Conservation (phyloP, 345 rosid genomes). For the Streptanthus diversifolius region DNA sequence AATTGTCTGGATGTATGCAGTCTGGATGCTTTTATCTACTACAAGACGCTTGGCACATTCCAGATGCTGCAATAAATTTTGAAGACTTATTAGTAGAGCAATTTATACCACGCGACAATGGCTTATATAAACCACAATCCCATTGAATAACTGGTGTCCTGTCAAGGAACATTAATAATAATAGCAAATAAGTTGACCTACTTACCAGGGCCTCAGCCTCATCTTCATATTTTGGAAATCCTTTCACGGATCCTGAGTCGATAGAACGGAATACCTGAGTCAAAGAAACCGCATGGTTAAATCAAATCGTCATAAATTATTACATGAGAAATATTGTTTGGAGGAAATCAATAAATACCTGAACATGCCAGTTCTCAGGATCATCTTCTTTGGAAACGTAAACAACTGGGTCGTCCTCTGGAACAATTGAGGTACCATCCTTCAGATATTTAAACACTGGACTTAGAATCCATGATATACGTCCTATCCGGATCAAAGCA, state of each 20-base stretch:
- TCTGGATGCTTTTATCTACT: conserved; percentile 91
- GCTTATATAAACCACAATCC: not conserved
- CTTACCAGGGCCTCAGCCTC: conserved; percentile 50
- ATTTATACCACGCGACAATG: not conserved
- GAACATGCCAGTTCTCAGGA: conserved; percentile 79
- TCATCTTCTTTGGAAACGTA: conserved; percentile 52
- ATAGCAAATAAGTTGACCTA: conserved; percentile 22
- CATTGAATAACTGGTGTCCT: not conserved
- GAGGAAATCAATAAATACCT: conserved; percentile 44
- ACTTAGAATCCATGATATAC: conserved; percentile 92
- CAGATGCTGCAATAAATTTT: conserved; percentile 63
- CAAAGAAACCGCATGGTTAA: not conserved
- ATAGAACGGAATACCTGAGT: conserved; percentile 79
- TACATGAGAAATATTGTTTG: not conserved
- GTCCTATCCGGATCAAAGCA: conserved; percentile 70
- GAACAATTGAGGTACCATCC: conserved; percentile 47
- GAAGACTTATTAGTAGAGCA: conserved; percentile 11
- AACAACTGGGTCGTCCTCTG: conserved; percentile 47
- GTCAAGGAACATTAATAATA: not conserved
- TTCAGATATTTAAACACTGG: conserved; percentile 39
- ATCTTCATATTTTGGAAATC: conserved; percentile 58
- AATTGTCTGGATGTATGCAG: conserved; percentile 93
- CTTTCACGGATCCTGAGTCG: conserved; percentile 76
- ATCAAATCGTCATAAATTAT: not conserved
- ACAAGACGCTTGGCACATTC: conserved; percentile 55